Base-by-base conservation (phyloP, 192 early-diverging fungal species). In the Kappamyces sp. region DNA sequence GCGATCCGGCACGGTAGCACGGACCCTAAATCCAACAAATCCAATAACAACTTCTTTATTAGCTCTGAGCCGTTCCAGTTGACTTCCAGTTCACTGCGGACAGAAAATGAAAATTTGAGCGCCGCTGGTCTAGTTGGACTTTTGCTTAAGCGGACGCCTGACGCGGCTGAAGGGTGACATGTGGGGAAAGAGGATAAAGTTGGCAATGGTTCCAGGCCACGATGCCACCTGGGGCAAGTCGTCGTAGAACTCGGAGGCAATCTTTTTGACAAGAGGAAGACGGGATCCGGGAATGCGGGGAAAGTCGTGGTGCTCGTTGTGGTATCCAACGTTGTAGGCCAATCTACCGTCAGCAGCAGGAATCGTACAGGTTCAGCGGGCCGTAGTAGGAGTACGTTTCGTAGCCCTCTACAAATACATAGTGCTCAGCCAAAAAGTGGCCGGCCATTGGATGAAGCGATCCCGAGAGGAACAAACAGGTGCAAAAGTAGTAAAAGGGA, bases 251-350 rank as follows among this genome's bases (percentile, higher is more conserved):
- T 95, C 91, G 40, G 85, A 77, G 6, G 94, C 94, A 37, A 90
- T 77, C 32, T 78, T 75, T 35, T 86, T 80, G 55, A 95, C 66
- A 34, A 79, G 74, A 10, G 92, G 94, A 39, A 97, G 82, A 62
- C 83, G 80, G 32, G 87, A 84, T 88, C 93, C 93, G 36, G 93
- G 87, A 53, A 95, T 82, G 62, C 70, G 86, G 64, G 85, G 85
- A 77, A 95, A 96, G 72, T 98, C 94, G 75, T 98, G 93, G 82
- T 98, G 94, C 78, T 98, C 94, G 70, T 92, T 95, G 76, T 98
- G 94, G 71, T 90, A 92, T 41, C 94, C 94, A 62, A 95, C 89
- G 83, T 98, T 98, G 76, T 93, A 85, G 68, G 87, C 89, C 41
- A 90, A 77, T 15, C 49, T 51, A 51, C 9, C 8, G 33, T 9